These are phyloP conservation scores for Cinnamomum chago DNA, from an alignment of 164 flowering plant species.

Conservation along the genomic window DNA sequence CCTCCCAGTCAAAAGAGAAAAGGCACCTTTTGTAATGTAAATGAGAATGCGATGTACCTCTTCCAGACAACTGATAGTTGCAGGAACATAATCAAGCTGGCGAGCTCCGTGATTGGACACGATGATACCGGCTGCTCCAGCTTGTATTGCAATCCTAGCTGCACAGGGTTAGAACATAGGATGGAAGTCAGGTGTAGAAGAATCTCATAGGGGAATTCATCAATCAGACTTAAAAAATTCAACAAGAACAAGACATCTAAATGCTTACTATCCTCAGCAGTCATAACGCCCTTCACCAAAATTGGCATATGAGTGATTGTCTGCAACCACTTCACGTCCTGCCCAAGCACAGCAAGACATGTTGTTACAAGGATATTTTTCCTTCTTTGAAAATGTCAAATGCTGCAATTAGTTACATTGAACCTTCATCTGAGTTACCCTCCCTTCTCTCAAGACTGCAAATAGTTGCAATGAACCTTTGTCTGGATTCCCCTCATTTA, in stretches of 20 bases:
- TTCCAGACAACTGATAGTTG: constrained; percentile 76
- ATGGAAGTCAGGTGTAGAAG: neutral
- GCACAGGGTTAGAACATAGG: constrained; percentile 9
- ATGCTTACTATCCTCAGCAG: constrained; percentile 79
- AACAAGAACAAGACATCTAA: neutral
- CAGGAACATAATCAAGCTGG: constrained; percentile 85
- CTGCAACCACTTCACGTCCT: constrained; percentile 93
- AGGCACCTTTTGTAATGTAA: neutral
- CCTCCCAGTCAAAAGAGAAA: neutral
- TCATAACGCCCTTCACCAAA: constrained; percentile 82
- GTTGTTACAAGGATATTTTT: neutral
- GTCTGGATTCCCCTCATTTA: neutral
- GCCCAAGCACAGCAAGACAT: constrained; percentile 11
- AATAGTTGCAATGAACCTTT: neutral
- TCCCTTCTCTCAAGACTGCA: neutral
- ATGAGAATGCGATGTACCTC: constrained; percentile 48
- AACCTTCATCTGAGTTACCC: neutral
- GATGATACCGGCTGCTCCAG: constrained; percentile 84
- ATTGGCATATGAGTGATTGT: constrained; percentile 81
- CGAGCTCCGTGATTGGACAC: constrained; percentile 98
- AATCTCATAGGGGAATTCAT: neutral
- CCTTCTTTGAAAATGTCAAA: neutral
- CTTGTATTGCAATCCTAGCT: constrained; percentile 67
- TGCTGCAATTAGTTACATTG: neutral
- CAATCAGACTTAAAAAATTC: neutral